A percentile compares a stretch with the other conserved stretches of the same genome.
phyloP scores from a whole-genome alignment of 2,329 filamentous ascomycete species.

The Canariomyces notabilis region DNA sequence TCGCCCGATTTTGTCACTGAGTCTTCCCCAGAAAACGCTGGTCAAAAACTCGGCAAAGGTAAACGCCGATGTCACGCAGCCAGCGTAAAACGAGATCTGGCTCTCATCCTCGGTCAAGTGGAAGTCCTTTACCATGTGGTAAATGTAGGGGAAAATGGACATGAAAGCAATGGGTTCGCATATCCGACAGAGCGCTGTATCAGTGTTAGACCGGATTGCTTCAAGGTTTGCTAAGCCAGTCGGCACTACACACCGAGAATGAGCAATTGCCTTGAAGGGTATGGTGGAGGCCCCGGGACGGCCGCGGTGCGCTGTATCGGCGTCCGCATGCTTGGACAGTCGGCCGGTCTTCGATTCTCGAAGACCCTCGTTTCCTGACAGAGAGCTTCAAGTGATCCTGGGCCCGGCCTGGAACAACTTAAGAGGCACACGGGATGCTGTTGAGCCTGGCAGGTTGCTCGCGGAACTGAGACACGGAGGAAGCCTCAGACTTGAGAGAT shows the following conservation, averaged over 20 bases:
- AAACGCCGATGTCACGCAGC: slow-evolving; percentile 94
- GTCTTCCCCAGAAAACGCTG: slow-evolving; percentile 84
- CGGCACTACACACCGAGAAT: slow-evolving; percentile 47
- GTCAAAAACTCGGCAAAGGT: slow-evolving; percentile 93
- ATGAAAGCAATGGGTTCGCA: slow-evolving; percentile 99
- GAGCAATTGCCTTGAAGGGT: slow-evolving; percentile 44
- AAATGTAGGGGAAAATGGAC: slow-evolving; percentile 98
- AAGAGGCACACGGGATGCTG: too few species aligned
- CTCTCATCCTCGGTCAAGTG: slow-evolving; percentile 71
- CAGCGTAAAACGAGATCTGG: slow-evolving; percentile 85
- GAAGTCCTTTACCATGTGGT: slow-evolving; percentile 95
- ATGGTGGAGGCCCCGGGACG: slow-evolving; percentile 29
- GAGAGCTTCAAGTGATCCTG: not conserved
- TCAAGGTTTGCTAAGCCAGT: not conserved
- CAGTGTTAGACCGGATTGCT: slow-evolving; percentile 13
- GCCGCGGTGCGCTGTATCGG: slow-evolving; percentile 17
- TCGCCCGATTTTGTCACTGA: slow-evolving; percentile 87
- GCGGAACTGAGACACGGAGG: too few species aligned
- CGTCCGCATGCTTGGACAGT: slow-evolving; percentile 16
- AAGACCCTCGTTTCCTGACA: not conserved
- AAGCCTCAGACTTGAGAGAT: too few species aligned
- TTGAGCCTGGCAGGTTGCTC: too few species aligned
- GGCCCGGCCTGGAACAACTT: too few species aligned
- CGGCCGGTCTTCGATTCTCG: not conserved
- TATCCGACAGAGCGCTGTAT: slow-evolving; percentile 75